These are phyloP conservation scores for Arachnomyces sp. DNA, from an alignment of 2,329 filamentous ascomycete species.

Conservation along the genomic window DNA sequence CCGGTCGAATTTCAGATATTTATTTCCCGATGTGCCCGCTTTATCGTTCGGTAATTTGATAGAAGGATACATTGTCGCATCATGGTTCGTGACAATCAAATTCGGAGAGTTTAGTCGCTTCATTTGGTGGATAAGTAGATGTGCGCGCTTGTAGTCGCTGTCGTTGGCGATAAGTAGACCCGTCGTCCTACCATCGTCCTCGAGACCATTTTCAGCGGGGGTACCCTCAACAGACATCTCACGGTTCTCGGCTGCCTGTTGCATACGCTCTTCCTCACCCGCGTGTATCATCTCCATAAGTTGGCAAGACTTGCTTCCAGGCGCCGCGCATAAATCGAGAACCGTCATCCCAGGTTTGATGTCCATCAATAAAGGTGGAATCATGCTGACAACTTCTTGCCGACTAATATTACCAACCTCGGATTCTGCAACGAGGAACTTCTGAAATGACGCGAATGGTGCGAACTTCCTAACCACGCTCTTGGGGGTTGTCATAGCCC, in stretches of 20 bases:
- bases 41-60: constrained; percentile 63
- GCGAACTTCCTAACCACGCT: constrained; percentile 88
- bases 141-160: constrained; percentile 88
- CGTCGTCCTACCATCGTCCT: constrained; percentile 78
- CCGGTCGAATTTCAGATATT: constrained; percentile 92
- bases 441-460: constrained; percentile 91
- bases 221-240: constrained; percentile 41
- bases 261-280: constrained; percentile 81
- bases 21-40: constrained; percentile 39
- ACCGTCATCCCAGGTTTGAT: constrained; percentile 85
- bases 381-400: constrained; percentile 98
- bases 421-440: constrained; percentile 95
- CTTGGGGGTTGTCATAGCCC: constrained; percentile 97
- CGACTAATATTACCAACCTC: constrained; percentile 95
- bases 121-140: constrained; percentile 96
- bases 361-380: constrained; percentile 88
- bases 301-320: constrained; percentile 94
- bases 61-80: constrained; percentile 89
- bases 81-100: constrained; percentile 93
- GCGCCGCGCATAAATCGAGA: constrained; percentile 90
- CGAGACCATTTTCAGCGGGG: constrained; percentile 45
- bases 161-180: constrained; percentile 93
- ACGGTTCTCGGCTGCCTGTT: constrained; percentile 58
- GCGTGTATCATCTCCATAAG: constrained; percentile 87
- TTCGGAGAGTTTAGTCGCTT: constrained; percentile 96